Percentiles rank a stretch among this genome's conserved stretches.
Evolutionary conservation across 106 monocot genomes (phyloP).

Genomic region (Cymbidium sinense): DNA sequence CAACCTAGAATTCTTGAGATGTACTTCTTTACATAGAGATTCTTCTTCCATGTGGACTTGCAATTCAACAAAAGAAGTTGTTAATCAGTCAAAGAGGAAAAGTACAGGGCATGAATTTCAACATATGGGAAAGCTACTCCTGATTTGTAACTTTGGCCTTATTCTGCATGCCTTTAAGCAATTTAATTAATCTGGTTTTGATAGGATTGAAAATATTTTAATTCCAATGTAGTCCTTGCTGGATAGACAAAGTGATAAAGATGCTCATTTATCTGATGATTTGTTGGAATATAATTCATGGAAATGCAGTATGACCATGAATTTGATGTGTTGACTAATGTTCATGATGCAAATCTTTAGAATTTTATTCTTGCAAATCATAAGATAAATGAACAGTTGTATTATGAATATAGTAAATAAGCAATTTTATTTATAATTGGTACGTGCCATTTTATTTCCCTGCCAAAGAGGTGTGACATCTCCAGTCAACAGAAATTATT

Average conservation of each 20-base stretch:
- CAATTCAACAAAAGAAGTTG: neutral
- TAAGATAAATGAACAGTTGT: neutral
- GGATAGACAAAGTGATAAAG: too few relatives aligned
- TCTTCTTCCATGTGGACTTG: neutral
- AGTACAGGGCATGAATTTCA: too few relatives aligned
- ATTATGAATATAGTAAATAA: neutral
- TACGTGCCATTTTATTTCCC: neutral
- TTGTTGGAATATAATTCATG: neutral
- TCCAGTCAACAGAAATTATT: neutral
- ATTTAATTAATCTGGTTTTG: neutral
- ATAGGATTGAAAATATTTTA: neutral
- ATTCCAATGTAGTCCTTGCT: neutral
- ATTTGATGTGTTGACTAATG: too few relatives aligned
- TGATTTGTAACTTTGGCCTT: too few relatives aligned
- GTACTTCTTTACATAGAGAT: neutral
- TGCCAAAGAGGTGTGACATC: neutral
- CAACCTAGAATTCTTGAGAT: neutral
- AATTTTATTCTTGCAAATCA: neutral
- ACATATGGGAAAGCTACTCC: too few relatives aligned
- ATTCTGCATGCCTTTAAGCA: neutral
- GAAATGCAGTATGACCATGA: neutral
- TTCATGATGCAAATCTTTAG: too few relatives aligned
- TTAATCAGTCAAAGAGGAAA: neutral
- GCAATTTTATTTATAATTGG: neutral
- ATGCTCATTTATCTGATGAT: neutral